Evolutionary conservation across 805 yeast species (phyloP), one percentile per base, ranked within the genome.

Genomic region (Spathaspora sp.): DNA sequence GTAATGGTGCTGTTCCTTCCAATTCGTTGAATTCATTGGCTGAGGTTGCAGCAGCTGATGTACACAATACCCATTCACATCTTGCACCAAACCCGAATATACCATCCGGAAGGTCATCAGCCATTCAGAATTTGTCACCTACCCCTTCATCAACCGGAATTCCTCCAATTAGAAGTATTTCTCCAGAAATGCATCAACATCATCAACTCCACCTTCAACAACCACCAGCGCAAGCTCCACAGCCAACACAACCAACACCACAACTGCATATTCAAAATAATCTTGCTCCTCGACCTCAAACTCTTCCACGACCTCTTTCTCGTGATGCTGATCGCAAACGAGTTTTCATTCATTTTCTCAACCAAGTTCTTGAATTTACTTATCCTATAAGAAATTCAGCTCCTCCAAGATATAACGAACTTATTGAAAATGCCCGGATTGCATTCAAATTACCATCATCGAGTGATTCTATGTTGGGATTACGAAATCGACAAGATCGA

Each of bases 381-480:
- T 92, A 79, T 65, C 81, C 87, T 12, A 76, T 82, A 4, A 66
- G 75, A 46, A 80, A 82, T 55, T 81, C 86, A 44, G 86, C 96
- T 0, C 86, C 96, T 6, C 98, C 98, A 2, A 85, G 94, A 0
- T 70, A 85, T 40, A 61, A 77, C 28, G 98, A 92, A 66, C 68
- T 92, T n/a, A 59, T 90, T 11, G 88, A 87, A 51, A 91, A 90
- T 63, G 90, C 89, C 14, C 82, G 81, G 50, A 73, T 77, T 48
- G 87, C 92, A 20, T 92, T 92, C 65, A 78, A 80, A 32, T 52
- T 66, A 16, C 42, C 45, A 14, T n/a, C 31, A 10, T 14, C 23
- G 6, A 46, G 46, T n/a, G 54, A 51, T 32, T 7, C 38, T 3
- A 51, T 52, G 14, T 55, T 71, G 43, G 69, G 69, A 9, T 53